phyloP scores from a whole-genome alignment of 805 yeast species.

The Candida krabiensis region DNA sequence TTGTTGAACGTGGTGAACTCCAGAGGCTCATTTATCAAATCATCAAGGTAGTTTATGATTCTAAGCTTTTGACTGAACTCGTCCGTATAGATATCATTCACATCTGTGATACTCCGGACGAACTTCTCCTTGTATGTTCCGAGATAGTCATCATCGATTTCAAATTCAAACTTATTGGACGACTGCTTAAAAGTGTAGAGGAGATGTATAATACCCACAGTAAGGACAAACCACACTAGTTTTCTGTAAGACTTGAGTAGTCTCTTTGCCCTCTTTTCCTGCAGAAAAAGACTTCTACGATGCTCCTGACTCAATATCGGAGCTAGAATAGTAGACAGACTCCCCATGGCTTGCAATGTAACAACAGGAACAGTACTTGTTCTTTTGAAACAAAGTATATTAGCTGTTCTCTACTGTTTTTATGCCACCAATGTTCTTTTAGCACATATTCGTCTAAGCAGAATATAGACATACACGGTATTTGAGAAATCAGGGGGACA shows the following conservation, averaged over 20 bases:
- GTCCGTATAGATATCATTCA: conserved; percentile 25
- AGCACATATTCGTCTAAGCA: too few relatives aligned
- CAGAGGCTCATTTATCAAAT: conserved; percentile 31
- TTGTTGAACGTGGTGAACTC: conserved; percentile 19
- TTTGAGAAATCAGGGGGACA: too few relatives aligned
- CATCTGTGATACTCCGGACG: conserved; percentile 19
- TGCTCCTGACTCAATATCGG: conserved; percentile 6
- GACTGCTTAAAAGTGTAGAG: conserved; percentile 8
- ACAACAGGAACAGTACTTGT: too few relatives aligned
- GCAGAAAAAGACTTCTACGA: conserved; percentile 14
- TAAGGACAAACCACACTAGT: conserved; percentile 10
- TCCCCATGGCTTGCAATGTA: conserved; percentile 2
- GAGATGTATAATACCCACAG: conserved; percentile 14
- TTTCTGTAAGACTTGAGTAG: conserved; percentile 17
- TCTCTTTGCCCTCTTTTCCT: conserved; percentile 16
- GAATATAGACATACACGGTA: too few relatives aligned
- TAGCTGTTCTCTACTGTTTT: too few relatives aligned
- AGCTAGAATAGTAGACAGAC: conserved; percentile 4
- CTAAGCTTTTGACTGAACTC: conserved; percentile 28
- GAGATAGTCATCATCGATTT: conserved; percentile 26
- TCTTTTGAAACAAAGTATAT: not conserved
- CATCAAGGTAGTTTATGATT: conserved; percentile 29
- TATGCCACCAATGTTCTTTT: too few relatives aligned
- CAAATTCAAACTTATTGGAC: conserved; percentile 11
- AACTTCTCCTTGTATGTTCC: conserved; percentile 33